Evolutionary conservation across 2,329 filamentous ascomycete genomes (phyloP), one percentile per base, ranked within the genome.

Genomic region (Fusarium agapanthi): DNA sequence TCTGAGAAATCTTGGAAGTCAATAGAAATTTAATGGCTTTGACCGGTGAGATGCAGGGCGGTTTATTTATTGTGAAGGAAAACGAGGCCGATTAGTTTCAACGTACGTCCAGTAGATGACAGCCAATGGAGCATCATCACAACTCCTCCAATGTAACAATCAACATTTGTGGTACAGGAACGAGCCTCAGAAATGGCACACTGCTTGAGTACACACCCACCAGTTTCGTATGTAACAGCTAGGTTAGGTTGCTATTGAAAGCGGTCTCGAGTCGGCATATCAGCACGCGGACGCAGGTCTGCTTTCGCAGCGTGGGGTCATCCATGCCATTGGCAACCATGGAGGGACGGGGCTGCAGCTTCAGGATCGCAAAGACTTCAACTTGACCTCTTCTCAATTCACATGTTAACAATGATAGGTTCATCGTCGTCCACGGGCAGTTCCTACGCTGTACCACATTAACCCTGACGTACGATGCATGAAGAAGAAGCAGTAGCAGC

Each of bases 371-470:
- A 54, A 59, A 54, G 64, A 65, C 60, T 64, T 62, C 65, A 69
- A 76, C 44, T 68, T 66, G 60, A 40, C 54, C 75, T 68, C 68
- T 78, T 74, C 56, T 69, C 41, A 56, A 68, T 71, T 76, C 76
- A 78, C 76, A 78, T 78, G 76, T 50, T 78, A 55, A 56, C 38
- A 78, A 78, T 77, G 76, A 78, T 78, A 78, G 76, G 76, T 75
- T 70, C 71, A 77, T 78, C 76, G 73, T 69, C 50, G 73, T 60
- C 69, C 67, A 74, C 44, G 65, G 68, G 37, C 47, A 69, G 65
- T 50, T 72, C 51, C 41, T 60, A 58, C 54, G 41, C 56, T 63
- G 67, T 72, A 65, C 50, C 60, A 69, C 64, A 58, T 72, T 48
- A 69, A 60, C 66, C 71, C 59, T 68, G 67, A 69, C 71, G 71